A percentile compares a stretch with the other conserved stretches of the same genome.
Evolutionary conservation across 768 basidiomycete species (phyloP).

Genomic region (Amanita pseudoporphyria): DNA sequence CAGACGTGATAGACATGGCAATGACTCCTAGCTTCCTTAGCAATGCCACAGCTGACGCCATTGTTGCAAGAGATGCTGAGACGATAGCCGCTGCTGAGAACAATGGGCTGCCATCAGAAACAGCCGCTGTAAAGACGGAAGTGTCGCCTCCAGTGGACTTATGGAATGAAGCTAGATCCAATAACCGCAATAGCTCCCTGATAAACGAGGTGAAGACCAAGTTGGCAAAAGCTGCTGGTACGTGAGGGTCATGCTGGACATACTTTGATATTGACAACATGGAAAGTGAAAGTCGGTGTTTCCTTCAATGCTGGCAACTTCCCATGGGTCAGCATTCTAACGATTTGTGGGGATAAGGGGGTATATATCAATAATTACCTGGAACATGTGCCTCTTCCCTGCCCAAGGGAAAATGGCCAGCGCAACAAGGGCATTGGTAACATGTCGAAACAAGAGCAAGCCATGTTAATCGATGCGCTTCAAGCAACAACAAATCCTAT

Average conservation of each 20-base stretch:
- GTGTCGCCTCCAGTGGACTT: too few species aligned
- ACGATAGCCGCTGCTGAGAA: too few species aligned
- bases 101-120: too few species aligned
- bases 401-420: background rate
- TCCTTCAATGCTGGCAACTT: background rate
- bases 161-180: too few species aligned
- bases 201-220: background rate
- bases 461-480: background rate
- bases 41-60: too few species aligned
- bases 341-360: background rate
- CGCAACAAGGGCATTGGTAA: background rate
- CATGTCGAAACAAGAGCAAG: background rate
- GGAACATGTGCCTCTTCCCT: background rate
- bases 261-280: too few species aligned
- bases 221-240: background rate
- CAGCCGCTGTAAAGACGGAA: too few species aligned
- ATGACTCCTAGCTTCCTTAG: too few species aligned
- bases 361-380: background rate
- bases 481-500: background rate
- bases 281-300: background rate
- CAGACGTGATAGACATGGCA: too few species aligned
- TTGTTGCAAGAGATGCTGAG: too few species aligned
- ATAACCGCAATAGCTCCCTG: background rate
- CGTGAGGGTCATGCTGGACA: background rate
- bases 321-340: background rate